Evolutionary conservation across 2,329 filamentous ascomycete species (phyloP).

Genomic region (Colletotrichum sp.): DNA sequence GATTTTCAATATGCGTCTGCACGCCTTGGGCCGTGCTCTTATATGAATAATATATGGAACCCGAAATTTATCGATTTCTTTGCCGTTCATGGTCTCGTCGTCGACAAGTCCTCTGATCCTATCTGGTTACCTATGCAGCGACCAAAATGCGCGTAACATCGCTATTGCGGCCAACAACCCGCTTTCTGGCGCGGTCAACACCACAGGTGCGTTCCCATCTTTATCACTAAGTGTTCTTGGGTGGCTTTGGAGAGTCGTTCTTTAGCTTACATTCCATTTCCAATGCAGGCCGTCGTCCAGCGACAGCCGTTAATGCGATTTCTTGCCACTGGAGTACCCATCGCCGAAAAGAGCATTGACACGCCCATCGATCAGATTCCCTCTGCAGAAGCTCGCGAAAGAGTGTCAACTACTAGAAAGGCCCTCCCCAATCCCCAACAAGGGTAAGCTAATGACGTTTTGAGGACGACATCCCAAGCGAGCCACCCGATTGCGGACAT

Average conservation of each 20-base stretch:
- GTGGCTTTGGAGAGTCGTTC: not conserved
- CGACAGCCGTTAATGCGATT: not conserved
- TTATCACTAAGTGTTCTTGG: not conserved
- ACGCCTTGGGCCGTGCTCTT: not conserved
- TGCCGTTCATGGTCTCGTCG: not conserved
- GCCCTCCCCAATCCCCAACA: not conserved
- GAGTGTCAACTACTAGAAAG: not conserved
- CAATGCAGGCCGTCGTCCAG: not conserved
- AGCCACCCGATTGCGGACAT: not conserved
- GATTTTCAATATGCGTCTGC: not conserved
- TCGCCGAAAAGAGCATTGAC: not conserved
- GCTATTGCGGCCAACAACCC: not conserved
- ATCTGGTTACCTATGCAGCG: not conserved
- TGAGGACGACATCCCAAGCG: not conserved
- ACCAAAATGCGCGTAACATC: constrained; percentile 12
- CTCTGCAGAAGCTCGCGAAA: not conserved
- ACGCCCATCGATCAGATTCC: not conserved
- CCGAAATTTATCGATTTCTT: not conserved
- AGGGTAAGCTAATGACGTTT: not conserved
- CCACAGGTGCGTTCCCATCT: not conserved
- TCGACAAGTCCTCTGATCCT: not conserved
- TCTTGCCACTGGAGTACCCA: not conserved
- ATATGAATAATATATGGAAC: not conserved
- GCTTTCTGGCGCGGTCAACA: not conserved
- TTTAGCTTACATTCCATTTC: not conserved